These are phyloP conservation scores for Eucalyptus urophylla DNA, from an alignment of 345 rosid species.

Conservation along the genomic window DNA sequence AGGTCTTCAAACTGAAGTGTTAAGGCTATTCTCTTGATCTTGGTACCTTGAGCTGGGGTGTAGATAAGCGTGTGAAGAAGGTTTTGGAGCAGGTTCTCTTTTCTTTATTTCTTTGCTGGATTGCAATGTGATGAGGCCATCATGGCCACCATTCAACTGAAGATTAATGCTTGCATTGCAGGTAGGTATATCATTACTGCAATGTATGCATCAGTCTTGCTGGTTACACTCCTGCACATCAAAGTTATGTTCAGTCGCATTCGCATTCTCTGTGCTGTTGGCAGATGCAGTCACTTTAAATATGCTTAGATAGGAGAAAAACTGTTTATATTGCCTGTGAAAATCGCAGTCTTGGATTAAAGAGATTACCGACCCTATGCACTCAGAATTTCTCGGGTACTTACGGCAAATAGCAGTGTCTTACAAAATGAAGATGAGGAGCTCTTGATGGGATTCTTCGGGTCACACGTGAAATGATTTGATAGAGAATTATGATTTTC, in stretches of 20 bases:
- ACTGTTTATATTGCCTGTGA: not conserved
- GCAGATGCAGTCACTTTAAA: not conserved
- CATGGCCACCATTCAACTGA: not conserved
- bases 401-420: not conserved
- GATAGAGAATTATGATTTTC: not conserved
- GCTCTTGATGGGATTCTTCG: not conserved
- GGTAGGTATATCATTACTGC: not conserved
- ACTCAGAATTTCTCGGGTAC: not conserved
- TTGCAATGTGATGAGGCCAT: not conserved
- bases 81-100: not conserved
- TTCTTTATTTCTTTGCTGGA: not conserved
- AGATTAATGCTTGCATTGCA: not conserved
- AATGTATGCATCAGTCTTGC: not conserved
- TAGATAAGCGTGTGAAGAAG: not conserved
- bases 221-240: not conserved
- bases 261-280: not conserved
- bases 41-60: not conserved
- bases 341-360: not conserved
- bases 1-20: not conserved
- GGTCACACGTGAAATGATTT: not conserved
- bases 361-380: not conserved
- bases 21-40: not conserved
- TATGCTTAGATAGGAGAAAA: not conserved
- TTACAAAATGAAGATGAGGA: not conserved
- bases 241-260: not conserved